phyloP scores from a whole-genome alignment of 176 grass and related monocot species.

The Melocanna baccifera region DNA sequence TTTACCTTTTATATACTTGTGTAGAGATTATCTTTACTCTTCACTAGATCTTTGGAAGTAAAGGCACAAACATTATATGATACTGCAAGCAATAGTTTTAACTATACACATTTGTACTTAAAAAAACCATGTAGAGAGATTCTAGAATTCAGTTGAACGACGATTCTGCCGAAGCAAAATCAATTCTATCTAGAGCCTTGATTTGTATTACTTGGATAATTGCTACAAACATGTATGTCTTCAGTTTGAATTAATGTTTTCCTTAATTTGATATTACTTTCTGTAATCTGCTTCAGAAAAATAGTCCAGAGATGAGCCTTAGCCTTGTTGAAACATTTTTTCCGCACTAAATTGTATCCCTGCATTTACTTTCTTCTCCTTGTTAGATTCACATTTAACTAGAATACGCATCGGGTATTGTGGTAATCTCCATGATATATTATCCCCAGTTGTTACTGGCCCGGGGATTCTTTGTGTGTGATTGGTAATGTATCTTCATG shows the following conservation, averaged over 20 bases:
- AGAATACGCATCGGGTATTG: background rate
- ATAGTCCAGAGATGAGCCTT: background rate
- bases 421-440: constrained; percentile 4
- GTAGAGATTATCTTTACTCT: background rate
- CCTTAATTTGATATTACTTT: background rate
- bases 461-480: background rate
- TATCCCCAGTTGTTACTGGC: background rate
- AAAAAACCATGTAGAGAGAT: background rate
- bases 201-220: background rate
- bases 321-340: background rate
- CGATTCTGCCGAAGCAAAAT: background rate
- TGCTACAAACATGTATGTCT: background rate
- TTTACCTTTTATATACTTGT: background rate
- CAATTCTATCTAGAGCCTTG: background rate
- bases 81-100: background rate
- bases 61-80: background rate
- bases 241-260: background rate
- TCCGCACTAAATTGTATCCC: background rate
- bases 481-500: background rate
- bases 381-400: background rate
- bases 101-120: background rate
- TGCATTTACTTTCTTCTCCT: background rate
- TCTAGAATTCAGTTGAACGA: background rate
- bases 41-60: background rate
- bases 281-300: background rate